Evolutionary conservation across 2,329 filamentous ascomycete species (phyloP), one percentile per base, ranked within the genome.

Genomic region (Penicillium corylophilum): DNA sequence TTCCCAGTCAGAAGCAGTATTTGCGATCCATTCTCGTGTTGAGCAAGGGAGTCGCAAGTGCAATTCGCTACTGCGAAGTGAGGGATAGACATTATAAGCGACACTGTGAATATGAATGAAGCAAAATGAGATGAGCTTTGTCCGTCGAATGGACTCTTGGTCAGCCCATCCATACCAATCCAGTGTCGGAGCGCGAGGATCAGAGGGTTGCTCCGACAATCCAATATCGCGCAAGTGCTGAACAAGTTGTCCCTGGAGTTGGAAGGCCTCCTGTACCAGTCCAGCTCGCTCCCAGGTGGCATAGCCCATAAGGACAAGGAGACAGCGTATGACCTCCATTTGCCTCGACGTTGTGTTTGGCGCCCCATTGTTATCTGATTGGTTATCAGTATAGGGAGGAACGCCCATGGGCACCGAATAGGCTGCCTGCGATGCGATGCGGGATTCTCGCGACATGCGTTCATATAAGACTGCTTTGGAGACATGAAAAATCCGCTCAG

Each of bases 381-480:
- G 56, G 41, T n/a, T 58, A 35, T 31, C 48, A 38, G 39, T 56
- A 42, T 61, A 61, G 24, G 55, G 36, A 18, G 50, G 47, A 13
- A 42, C 48, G 2, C 57, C 55, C 15, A 62, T 18, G 5, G 64
- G 55, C 10, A 62, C 54, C 43, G 63, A 48, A 23, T 63, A 60
- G n/a, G 55, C 52, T 9, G 55, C 24, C 28, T 54, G 56, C 1
- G 57, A 28, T 5, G 57, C 44, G 1, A 51, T 41, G n/a, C 54
- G 57, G 1, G 62, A 54, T n/a, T 65, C 60, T 41, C 61, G 57
- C 1, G 61, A 59, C 23, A 68, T 85, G 2, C 83, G 83, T 58
- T 88, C 84, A 3, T 88, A 74, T 9, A 86, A 77, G 46, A 89
- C 86, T 82, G 73, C 47, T 81, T 80, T 61, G 81, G 76, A 45